These are phyloP conservation scores for Corynespora cassiicola DNA, from an alignment of 2,329 filamentous ascomycete species.

Conservation along the genomic window DNA sequence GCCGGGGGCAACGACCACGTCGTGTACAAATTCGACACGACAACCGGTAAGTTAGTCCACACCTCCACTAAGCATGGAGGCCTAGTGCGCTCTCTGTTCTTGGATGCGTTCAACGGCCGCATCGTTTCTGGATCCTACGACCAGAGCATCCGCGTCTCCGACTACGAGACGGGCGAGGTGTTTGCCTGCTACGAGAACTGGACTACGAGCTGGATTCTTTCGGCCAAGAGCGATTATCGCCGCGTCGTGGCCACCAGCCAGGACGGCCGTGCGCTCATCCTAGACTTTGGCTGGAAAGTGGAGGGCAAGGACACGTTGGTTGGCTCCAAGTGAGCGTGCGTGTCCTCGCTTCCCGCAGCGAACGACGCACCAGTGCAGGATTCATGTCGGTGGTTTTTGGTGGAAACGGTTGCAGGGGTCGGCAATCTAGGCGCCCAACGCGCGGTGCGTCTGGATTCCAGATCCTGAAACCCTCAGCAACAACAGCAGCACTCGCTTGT, in stretches of 20 bases:
- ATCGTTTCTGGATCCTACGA: slow-evolving; percentile 95
- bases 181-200: slow-evolving; percentile 89
- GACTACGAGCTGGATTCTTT: slow-evolving; percentile 96
- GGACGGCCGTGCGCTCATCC: slow-evolving; percentile 87
- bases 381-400: no score
- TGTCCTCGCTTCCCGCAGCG: no score
- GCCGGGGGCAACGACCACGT: slow-evolving; percentile 95
- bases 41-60: slow-evolving; percentile 82
- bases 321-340: slow-evolving; percentile 10
- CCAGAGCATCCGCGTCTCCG: slow-evolving; percentile 92
- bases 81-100: slow-evolving; percentile 87
- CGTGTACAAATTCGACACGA: slow-evolving; percentile 95
- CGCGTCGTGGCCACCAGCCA: slow-evolving; percentile 95
- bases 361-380: no score
- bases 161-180: slow-evolving; percentile 79
- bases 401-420: no score
- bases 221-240: slow-evolving; percentile 93
- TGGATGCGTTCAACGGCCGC: slow-evolving; percentile 84
- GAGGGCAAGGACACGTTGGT: slow-evolving; percentile 59
- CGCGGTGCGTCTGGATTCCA: no score
- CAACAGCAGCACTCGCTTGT: no score
- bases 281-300: slow-evolving; percentile 81
- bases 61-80: slow-evolving; percentile 83
- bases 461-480: no score
- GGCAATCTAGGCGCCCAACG: no score